phyloP scores from a whole-genome alignment of 139 green algal genomes.

The Limnomonas spitsbergensis region DNA sequence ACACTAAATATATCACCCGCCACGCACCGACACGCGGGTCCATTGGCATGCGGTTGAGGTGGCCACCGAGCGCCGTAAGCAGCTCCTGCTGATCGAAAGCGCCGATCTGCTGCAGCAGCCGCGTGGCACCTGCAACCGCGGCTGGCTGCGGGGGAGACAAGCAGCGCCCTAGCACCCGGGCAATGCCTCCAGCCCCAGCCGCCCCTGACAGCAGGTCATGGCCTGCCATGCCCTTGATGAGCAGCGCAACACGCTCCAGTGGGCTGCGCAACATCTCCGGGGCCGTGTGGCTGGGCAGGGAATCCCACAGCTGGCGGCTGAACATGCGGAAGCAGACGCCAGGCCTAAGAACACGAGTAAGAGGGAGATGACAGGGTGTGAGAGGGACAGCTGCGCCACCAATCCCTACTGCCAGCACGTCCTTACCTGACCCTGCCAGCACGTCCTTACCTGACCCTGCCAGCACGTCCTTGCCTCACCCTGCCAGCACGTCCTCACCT shows the following conservation, averaged over 20 bases:
- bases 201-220: slow-evolving; percentile 8
- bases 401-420: too few relatives aligned
- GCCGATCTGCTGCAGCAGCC: slow-evolving; percentile 38
- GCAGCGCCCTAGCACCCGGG: slow-evolving; percentile 47
- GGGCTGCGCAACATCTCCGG: slow-evolving; percentile 81
- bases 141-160: slow-evolving; percentile 56
- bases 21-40: slow-evolving; percentile 31
- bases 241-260: slow-evolving; percentile 69
- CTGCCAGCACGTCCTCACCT: slow-evolving; percentile 6
- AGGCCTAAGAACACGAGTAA: slow-evolving; percentile 24
- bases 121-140: slow-evolving; percentile 31
- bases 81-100: slow-evolving; percentile 54
- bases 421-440: not conserved
- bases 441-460: not conserved
- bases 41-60: slow-evolving; percentile 72
- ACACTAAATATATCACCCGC: too few relatives aligned
- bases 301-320: slow-evolving; percentile 47
- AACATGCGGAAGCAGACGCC: slow-evolving; percentile 82
- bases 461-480: not conserved
- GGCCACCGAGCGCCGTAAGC: slow-evolving; percentile 80
- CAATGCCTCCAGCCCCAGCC: slow-evolving; percentile 22
- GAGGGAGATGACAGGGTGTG: not conserved
- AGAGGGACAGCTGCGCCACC: too few relatives aligned
- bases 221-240: slow-evolving; percentile 48
- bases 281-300: slow-evolving; percentile 56